These are phyloP conservation scores for Bifiguratus adelaidae DNA, from an alignment of 192 early-diverging fungal genomes.

Conservation along the genomic window DNA sequence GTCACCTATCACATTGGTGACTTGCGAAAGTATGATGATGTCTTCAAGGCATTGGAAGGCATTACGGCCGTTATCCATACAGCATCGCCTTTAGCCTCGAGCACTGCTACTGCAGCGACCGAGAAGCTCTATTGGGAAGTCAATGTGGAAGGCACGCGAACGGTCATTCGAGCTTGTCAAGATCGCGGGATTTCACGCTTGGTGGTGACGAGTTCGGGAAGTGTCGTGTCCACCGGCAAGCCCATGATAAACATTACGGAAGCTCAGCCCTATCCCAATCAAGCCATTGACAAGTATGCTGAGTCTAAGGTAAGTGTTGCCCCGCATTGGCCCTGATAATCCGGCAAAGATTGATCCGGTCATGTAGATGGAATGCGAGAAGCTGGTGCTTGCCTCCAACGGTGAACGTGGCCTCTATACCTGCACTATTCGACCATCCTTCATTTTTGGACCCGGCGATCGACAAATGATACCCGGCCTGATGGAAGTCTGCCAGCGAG, in stretches of 20 bases:
- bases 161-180: conserved; percentile 70
- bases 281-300: conserved; percentile 82
- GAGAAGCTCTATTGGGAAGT: conserved; percentile 67
- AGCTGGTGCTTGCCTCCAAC: conserved; percentile 66
- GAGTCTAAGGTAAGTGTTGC: conserved; percentile 66
- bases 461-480: conserved; percentile 56
- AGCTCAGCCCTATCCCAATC: conserved; percentile 56
- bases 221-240: conserved; percentile 78
- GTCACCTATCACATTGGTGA: conserved; percentile 37
- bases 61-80: conserved; percentile 79
- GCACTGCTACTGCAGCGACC: conserved; percentile 41
- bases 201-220: conserved; percentile 80
- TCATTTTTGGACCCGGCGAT: conserved; percentile 87
- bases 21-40: conserved; percentile 36
- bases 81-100: conserved; percentile 69
- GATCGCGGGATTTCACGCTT: conserved; percentile 50
- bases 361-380: conserved; percentile 44
- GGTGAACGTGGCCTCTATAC: conserved; percentile 52
- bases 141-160: conserved; percentile 81
- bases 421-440: conserved; percentile 73
- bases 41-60: conserved; percentile 49
- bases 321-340: neutral
- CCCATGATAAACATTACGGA: conserved; percentile 77
- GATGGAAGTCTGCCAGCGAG: conserved; percentile 47
- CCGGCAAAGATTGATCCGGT: neutral